Base-by-base conservation (phyloP, 495 filamentous ascomycete genomes). In the Xylaria longipes region DNA sequence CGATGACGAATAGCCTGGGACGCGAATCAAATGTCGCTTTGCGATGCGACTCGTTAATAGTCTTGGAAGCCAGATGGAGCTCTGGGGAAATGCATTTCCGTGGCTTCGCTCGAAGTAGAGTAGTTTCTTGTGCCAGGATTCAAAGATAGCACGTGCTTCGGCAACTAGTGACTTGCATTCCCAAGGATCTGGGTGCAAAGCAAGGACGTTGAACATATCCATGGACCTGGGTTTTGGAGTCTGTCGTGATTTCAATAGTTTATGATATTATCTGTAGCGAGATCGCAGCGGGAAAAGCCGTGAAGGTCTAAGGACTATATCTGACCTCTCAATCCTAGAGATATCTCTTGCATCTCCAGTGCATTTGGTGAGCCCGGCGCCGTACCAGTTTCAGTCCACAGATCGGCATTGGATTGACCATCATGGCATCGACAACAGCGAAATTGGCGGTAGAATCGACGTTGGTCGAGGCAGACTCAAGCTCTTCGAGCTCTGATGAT, bases 401-500 rank as follows among this genome's bases (percentile, higher is more conserved):
- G 9, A 22, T 46, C 12, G 31, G 17, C 1, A 3, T 9, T 56
- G 3, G 3, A 37, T 43, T 37, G 29, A 12, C 3, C 33, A 63
- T 58, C 35, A 74, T 72, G 73, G 25, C 77, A 60, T 57, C 72
- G 61, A 70, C 60, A 64, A 70, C 60, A 57, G 78, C 76, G 62
- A 73, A 77, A 65, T 70, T 74, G 48, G 74, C 46, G 22, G 66
- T 73, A n/a, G 73, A 65, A 37, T 57, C 77, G 68, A 72, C 65
- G 2, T 66, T 46, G 6, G 67, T 65, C 5, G 52, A 72, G 58
- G 69, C 35, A 9, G 75, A 71, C 43, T 69, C 76, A 11, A 74
- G 54, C n/a, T 76, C 76, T 4, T 71, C 73, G 27, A 77, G 70
- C 41, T 71, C 74, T 17, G 67, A 73, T 31, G 74, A 81, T 56